These are phyloP conservation scores for Fusarium marasasianum DNA, from an alignment of 2,329 filamentous ascomycete species.

Conservation along the genomic window DNA sequence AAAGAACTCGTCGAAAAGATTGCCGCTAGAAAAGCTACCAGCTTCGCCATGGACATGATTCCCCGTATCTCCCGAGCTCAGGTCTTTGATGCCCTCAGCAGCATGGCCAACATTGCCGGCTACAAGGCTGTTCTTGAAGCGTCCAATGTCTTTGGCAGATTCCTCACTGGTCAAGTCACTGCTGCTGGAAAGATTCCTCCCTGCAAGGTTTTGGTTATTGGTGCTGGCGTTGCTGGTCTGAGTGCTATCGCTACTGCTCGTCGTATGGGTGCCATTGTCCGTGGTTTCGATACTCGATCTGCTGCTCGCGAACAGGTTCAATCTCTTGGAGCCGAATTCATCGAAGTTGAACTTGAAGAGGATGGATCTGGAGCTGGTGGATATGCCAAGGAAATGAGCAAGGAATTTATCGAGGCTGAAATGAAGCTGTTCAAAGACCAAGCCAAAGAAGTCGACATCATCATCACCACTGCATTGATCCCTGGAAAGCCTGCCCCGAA, in stretches of 20 bases:
- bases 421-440: slow-evolving; percentile 94
- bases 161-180: slow-evolving; percentile 88
- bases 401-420: slow-evolving; percentile 90
- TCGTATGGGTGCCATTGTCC: slow-evolving; percentile 87
- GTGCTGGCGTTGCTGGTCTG: slow-evolving; percentile 87
- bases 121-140: slow-evolving; percentile 93
- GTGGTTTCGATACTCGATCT: slow-evolving; percentile 90
- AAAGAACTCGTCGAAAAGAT: slow-evolving; percentile 77
- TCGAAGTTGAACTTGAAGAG: slow-evolving; percentile 86
- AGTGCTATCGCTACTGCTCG: slow-evolving; percentile 89
- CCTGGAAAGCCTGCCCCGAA: slow-evolving; percentile 85
- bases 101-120: slow-evolving; percentile 93
- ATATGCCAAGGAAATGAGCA: slow-evolving; percentile 94
- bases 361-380: slow-evolving; percentile 86
- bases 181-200: slow-evolving; percentile 91
- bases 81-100: slow-evolving; percentile 87
- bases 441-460: slow-evolving; percentile 87
- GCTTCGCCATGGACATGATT: slow-evolving; percentile 93
- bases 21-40: slow-evolving; percentile 74
- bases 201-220: slow-evolving; percentile 89
- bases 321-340: slow-evolving; percentile 87
- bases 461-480: slow-evolving; percentile 92
- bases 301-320: slow-evolving; percentile 90
- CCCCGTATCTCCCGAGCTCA: slow-evolving; percentile 90
- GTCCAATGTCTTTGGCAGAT: slow-evolving; percentile 88